These are phyloP conservation scores for Acacia confusa DNA, from an alignment of 306 rosid genomes.

Conservation along the genomic window DNA sequence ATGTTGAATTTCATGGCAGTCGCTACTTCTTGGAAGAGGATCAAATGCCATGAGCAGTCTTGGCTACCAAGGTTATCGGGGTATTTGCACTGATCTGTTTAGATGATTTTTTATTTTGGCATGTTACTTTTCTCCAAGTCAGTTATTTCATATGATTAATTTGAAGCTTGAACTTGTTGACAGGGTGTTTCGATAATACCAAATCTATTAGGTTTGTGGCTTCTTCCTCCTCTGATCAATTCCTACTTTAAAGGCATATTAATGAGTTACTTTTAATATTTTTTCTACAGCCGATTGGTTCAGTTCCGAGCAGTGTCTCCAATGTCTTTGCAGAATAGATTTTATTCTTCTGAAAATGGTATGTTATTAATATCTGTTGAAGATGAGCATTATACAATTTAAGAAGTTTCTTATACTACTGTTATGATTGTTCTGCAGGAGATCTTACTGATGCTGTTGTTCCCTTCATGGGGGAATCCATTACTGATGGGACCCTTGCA, in stretches of 20 bases:
- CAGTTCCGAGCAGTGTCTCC: conserved; percentile 26
- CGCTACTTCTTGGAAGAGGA: conserved; percentile 31
- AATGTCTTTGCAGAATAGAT: conserved; percentile 29
- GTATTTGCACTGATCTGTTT: conserved; percentile 5
- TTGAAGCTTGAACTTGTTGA: conserved; percentile 18
- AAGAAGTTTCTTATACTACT: background rate
- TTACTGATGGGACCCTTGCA: conserved; percentile 61
- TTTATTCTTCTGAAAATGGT: conserved; percentile 60
- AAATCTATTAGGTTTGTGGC: conserved; percentile 24
- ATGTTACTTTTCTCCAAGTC: background rate
- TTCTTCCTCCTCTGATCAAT: background rate
- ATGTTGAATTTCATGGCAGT: conserved; percentile 14
- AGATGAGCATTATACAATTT: background rate
- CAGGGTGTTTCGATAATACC: conserved; percentile 27
- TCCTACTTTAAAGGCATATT: background rate
- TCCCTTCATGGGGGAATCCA: conserved; percentile 73
- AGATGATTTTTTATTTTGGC: conserved; percentile 7
- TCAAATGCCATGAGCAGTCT: conserved; percentile 13
- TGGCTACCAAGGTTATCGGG: conserved; percentile 13
- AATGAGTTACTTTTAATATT: background rate
- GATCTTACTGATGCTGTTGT: conserved; percentile 63
- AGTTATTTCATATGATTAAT: background rate
- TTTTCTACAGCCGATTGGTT: conserved; percentile 31
- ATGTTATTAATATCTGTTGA: conserved; percentile 1
- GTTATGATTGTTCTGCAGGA: conserved; percentile 36